Conservation (phyloP, 2,329 filamentous ascomycete species). For the Fonsecaea monophora region DNA sequence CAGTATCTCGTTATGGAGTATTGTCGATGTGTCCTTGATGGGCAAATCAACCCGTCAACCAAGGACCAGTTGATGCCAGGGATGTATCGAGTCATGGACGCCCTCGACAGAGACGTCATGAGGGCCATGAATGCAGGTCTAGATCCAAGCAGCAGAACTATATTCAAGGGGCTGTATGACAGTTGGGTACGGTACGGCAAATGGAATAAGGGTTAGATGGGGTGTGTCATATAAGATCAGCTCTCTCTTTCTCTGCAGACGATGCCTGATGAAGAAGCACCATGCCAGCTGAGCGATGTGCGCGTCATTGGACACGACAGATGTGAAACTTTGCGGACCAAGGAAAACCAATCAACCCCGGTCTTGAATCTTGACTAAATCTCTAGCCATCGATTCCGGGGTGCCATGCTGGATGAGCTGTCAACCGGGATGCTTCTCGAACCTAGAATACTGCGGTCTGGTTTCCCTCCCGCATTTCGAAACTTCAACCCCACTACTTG, state of each 20-base stretch:
- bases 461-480: not conserved
- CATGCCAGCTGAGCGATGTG: not conserved
- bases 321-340: not conserved
- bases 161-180: constrained; percentile 61
- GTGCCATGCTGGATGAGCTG: not conserved
- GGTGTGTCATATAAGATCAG: not conserved
- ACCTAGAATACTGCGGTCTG: too few species aligned
- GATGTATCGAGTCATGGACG: constrained; percentile 60
- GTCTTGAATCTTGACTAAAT: not conserved
- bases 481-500: not conserved
- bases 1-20: constrained; percentile 65
- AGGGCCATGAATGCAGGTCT: constrained; percentile 59
- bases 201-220: constrained; percentile 53
- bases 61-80: constrained; percentile 61
- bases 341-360: not conserved
- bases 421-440: too few species aligned
- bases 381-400: not conserved
- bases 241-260: not conserved
- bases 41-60: constrained; percentile 58
- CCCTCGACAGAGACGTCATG: constrained; percentile 59
- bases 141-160: constrained; percentile 59
- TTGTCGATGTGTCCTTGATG: constrained; percentile 59
- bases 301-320: not conserved
- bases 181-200: constrained; percentile 58
- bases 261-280: not conserved